Base-by-base conservation (phyloP, 148 eudicot genomes). In the Rheum nobile region DNA sequence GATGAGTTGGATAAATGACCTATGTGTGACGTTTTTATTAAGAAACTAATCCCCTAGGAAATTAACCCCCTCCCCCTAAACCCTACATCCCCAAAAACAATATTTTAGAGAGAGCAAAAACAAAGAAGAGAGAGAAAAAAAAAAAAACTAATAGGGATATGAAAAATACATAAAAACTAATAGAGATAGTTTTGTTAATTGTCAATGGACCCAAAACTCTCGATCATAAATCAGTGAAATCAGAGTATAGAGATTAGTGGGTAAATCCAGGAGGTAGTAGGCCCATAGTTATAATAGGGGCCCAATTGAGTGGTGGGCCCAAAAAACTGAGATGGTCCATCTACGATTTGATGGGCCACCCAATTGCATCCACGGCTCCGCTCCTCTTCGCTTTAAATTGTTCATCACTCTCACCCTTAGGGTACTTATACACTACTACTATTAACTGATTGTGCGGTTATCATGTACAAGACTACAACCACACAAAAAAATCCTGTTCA, bases 281-380 rank as follows among this genome's bases (percentile, higher is more conserved):
- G 70, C 70, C 70, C 41, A 65, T 10, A 65, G 38, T 65, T 65
- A 32, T 14, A 31, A 29, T 16, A 10, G 10, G 41, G 70, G 70
- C 39, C 70, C 70, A 65, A 32, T 65, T 0, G 28, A 61, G 11
- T 16, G 21, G 70, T 32, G 70, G 67, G 67, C 67, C 67, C 26
- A 11, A 26, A 26, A n/a, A 57, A 57, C 13, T 28, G 34, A 10
- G 17, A 26, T 57, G 65, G 69, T 31, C 69, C 69, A 65, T 17
- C 39, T 16, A 17, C 39, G 41, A 17, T 65, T 34, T 65, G 70
- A 65, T 65, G 70, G 70, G 70, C 70, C 70, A 65, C 5, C 41
- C 70, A 65, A 65, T 65, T 14, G n/a, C 16, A 65, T 4, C 41
- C 22, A 34, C 38, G 12, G 19, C 37, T 29, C 31, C 65, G 9